Conservation (phyloP, 1,284 basidiomycete genomes). For the Limonomyces culmigenus region DNA sequence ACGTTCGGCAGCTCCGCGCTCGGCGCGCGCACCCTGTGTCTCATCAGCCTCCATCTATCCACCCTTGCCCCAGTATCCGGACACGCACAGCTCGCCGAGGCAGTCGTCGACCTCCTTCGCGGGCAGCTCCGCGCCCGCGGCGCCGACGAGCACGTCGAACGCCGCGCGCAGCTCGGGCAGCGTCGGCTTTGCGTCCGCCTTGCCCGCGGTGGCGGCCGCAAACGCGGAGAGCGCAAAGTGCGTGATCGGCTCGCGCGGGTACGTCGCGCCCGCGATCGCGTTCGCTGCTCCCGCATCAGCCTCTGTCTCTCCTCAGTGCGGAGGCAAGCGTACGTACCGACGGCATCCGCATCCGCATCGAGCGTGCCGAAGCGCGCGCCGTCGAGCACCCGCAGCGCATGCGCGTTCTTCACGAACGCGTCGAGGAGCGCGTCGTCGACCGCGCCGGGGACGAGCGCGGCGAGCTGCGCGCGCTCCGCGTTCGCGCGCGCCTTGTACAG, state of each 20-base stretch:
- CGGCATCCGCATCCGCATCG: constrained; percentile 29
- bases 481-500: constrained; percentile 61
- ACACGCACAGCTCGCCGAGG: constrained; percentile 65
- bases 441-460: constrained; percentile 14
- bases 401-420: constrained; percentile 82
- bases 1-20: constrained; percentile 83
- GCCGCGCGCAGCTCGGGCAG: constrained; percentile 18
- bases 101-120: constrained; percentile 45
- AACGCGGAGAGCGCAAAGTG: constrained; percentile 55
- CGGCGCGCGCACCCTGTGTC: constrained; percentile 55
- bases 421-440: constrained; percentile 47
- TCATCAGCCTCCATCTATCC: background rate
- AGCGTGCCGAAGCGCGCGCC: constrained; percentile 53
- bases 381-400: constrained; percentile 62
- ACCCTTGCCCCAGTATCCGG: background rate
- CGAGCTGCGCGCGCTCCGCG: constrained; percentile 47
- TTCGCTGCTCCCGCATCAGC: constrained; percentile 5
- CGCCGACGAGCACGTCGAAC: constrained; percentile 18
- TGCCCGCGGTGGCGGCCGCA: no score
- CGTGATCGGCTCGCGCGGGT: constrained; percentile 36
- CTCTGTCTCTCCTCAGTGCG: no score
- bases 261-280: constrained; percentile 12
- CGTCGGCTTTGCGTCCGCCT: constrained; percentile 15
- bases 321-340: constrained; percentile 43
- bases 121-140: constrained; percentile 26